Conservation (phyloP, 352 stramenopile genomes). For the Pythium sukuiense region DNA sequence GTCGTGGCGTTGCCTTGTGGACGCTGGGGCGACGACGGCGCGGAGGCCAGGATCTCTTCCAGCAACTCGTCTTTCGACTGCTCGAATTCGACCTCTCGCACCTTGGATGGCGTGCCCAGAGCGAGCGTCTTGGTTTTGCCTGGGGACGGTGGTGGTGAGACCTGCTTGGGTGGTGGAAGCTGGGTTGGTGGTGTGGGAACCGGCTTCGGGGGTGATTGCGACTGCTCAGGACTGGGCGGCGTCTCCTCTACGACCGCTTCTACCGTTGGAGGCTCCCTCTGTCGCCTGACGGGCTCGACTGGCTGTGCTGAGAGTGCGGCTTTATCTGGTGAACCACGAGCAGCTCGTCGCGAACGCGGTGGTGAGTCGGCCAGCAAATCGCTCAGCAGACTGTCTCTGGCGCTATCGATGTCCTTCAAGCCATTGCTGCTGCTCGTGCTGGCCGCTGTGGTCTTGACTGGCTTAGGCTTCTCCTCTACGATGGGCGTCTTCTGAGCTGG, state of each 20-base stretch:
- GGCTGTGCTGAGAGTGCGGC: neutral
- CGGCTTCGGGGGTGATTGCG: slow-evolving; percentile 20
- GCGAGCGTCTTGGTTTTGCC: slow-evolving; percentile 43
- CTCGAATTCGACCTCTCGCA: slow-evolving; percentile 63
- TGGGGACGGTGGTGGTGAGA: slow-evolving; percentile 15
- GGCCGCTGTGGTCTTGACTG: neutral
- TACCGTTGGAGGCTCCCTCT: neutral
- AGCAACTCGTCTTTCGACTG: slow-evolving; percentile 69
- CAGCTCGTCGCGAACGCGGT: slow-evolving; percentile 26
- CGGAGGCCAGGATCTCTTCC: slow-evolving; percentile 49
- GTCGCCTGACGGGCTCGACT: neutral
- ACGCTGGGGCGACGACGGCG: slow-evolving; percentile 14
- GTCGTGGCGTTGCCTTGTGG: neutral
- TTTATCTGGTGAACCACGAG: neutral
- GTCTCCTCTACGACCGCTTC: neutral
- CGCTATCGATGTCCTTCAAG: slow-evolving; percentile 23
- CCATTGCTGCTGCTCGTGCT: neutral
- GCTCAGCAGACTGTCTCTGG: slow-evolving; percentile 54
- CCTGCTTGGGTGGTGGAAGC: neutral
- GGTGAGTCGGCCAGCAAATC: slow-evolving; percentile 49
- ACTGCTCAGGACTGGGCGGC: neutral
- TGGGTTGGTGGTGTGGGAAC: slow-evolving; percentile 1
- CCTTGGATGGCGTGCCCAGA: slow-evolving; percentile 34
- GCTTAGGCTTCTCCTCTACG: neutral
- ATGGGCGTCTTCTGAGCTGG: neutral